Conservation (phyloP, 2,329 filamentous ascomycete genomes). For the Calonectria pseudoreteaudii region DNA sequence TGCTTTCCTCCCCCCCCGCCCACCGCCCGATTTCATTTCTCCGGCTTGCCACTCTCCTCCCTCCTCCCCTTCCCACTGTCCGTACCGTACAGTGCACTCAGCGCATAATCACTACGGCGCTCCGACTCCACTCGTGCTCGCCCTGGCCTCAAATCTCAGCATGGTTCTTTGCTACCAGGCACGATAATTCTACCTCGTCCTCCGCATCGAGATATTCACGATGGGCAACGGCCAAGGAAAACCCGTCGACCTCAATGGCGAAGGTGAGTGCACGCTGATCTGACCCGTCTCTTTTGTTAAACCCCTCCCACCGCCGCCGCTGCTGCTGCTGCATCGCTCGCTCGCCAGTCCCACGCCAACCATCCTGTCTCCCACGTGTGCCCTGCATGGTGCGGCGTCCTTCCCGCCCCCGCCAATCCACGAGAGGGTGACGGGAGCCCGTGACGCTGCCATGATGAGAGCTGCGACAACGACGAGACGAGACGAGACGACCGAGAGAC, state of each 20-base stretch:
- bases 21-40: constrained; percentile 11
- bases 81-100: constrained; percentile 34
- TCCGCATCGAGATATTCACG: constrained; percentile 40
- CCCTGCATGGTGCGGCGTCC: constrained; percentile 35
- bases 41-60: constrained; percentile 11
- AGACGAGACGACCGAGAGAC: neutral
- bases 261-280: constrained; percentile 70
- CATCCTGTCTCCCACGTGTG: constrained; percentile 38
- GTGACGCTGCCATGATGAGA: constrained; percentile 3
- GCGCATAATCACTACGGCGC: constrained; percentile 36
- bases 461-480: neutral
- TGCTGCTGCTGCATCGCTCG: constrained; percentile 3
- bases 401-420: constrained; percentile 31
- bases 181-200: constrained; percentile 46
- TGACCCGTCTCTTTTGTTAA: constrained; percentile 23
- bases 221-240: constrained; percentile 99
- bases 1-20: constrained; percentile 4
- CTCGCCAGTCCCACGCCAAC: constrained; percentile 33
- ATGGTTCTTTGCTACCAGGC: constrained; percentile 44
- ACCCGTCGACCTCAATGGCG: constrained; percentile 89
- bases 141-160: constrained; percentile 41
- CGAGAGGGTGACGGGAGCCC: constrained; percentile 9
- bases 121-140: constrained; percentile 40
- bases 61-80: neutral
- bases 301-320: constrained; percentile 14